Evolutionary conservation across 202 grass and related monocot species (phyloP).

Genomic region (Bolboschoenoplectus hybrid): DNA sequence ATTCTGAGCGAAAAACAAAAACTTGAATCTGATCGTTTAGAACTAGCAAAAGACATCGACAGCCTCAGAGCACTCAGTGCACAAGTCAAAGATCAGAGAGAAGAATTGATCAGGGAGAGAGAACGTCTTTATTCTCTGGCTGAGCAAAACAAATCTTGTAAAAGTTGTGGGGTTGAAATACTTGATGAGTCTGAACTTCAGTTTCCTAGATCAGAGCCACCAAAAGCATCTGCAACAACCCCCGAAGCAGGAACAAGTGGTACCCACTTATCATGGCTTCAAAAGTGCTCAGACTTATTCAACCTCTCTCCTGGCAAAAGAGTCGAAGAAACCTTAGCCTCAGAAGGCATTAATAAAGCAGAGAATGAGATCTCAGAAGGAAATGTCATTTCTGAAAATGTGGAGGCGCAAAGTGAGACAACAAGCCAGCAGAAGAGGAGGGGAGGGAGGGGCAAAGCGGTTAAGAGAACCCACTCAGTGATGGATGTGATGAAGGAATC

Average conservation of each 20-base stretch:
- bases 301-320: constrained; percentile 67
- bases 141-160: constrained; percentile 71
- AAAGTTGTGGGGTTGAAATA: constrained; percentile 65
- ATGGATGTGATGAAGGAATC: constrained; percentile 76
- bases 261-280: constrained; percentile 52
- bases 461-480: constrained; percentile 70
- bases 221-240: constrained; percentile 43
- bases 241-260: constrained; percentile 57
- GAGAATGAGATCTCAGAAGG: constrained; percentile 55
- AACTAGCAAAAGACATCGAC: constrained; percentile 79
- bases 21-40: constrained; percentile 61
- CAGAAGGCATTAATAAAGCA: constrained; percentile 1
- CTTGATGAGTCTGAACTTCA: constrained; percentile 57
- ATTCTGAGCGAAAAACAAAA: constrained; percentile 55
- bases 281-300: constrained; percentile 80
- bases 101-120: constrained; percentile 70
- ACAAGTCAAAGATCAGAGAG: constrained; percentile 62
- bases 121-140: constrained; percentile 47
- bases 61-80: constrained; percentile 61
- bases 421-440: constrained; percentile 30
- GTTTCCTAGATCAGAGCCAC: constrained; percentile 46
- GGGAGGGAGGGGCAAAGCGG: constrained; percentile 51
- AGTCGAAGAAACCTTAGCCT: constrained; percentile 45
- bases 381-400: constrained; percentile 53
- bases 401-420: constrained; percentile 61